Evolutionary conservation across 306 rosid genomes (phyloP), one percentile per base, ranked within the genome.

Genomic region (Echinosophora koreensis): DNA sequence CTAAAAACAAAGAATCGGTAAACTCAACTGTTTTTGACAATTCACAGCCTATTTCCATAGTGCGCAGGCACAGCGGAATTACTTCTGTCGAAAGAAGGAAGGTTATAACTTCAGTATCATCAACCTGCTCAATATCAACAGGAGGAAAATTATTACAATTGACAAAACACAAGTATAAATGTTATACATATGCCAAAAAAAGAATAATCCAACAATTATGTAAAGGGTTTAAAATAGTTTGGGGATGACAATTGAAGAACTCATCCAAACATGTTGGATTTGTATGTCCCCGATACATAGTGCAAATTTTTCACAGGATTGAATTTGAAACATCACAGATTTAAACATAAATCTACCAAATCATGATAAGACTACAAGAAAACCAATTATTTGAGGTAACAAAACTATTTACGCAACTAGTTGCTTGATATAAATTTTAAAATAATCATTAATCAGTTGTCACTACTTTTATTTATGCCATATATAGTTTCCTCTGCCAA

Each of bases 21-120:
- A 42, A 85, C 89, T 84, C 82, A 84, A 90, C 93, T 61, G 92
- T 90, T 91, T 90, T 90, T 62, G 97, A 88, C 66, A 91, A 57
- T 81, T 90, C 97, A 59, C 89, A 84, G 32, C 97, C 97, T 85
- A 91, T 87, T 87, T 93, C 96, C 94, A 93, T 90, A 6, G 89
- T 91, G 60, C 93, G 96, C 57, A 93, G 77, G 89, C 97, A 91
- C 80, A 93, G 52, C 0, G 98, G 97, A 71, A 88, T 88, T 63
- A 91, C 87, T 77, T 93, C 94, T 0, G 92, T 91, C 6, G 93
- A 87, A 58, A 91, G 91, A 77, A 93, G 96, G 81, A 91, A 93
- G 71, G 88, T 82, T 63, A 91, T 87, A 52, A 88, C 94, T 52
- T 90, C 91, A 35, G 88, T 83, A 69, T 91, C 91, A 79, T 88